These are phyloP conservation scores for Apiospora phragmitis DNA, from an alignment of 2,329 filamentous ascomycete species.

Conservation along the genomic window DNA sequence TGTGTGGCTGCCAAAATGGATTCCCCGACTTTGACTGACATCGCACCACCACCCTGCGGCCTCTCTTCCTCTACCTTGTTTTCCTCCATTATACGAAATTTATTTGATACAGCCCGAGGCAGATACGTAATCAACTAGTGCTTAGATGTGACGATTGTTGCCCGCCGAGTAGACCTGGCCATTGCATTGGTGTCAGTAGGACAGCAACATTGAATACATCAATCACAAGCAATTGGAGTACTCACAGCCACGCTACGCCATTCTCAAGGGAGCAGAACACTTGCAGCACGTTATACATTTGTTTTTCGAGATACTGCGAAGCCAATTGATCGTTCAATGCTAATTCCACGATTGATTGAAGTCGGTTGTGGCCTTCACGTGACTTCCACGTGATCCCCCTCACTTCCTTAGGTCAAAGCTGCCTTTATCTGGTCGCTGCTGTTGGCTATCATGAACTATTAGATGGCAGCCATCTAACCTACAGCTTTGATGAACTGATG, in stretches of 20 bases:
- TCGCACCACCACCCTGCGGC: background rate
- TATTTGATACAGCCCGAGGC: background rate
- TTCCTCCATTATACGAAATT: background rate
- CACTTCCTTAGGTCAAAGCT: background rate
- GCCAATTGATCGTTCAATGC: background rate
- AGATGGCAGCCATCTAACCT: background rate
- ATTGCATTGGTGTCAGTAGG: background rate
- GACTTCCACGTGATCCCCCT: slow-evolving; percentile 11
- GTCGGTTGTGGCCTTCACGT: slow-evolving; percentile 7
- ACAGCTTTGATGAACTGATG: background rate
- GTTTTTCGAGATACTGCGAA: background rate
- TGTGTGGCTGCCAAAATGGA: background rate
- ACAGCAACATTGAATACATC: background rate
- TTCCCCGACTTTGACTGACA: background rate
- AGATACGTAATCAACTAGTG: background rate
- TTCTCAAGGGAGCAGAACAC: background rate
- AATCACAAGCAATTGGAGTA: background rate
- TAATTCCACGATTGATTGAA: slow-evolving; percentile 7
- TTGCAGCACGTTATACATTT: background rate
- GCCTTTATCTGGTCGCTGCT: background rate
- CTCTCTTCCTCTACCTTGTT: background rate
- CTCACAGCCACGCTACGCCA: background rate
- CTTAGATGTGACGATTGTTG: background rate
- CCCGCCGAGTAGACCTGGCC: background rate
- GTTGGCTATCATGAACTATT: background rate